Conservation (phyloP, 1,284 basidiomycete genomes). For the Marasmius sp. region DNA sequence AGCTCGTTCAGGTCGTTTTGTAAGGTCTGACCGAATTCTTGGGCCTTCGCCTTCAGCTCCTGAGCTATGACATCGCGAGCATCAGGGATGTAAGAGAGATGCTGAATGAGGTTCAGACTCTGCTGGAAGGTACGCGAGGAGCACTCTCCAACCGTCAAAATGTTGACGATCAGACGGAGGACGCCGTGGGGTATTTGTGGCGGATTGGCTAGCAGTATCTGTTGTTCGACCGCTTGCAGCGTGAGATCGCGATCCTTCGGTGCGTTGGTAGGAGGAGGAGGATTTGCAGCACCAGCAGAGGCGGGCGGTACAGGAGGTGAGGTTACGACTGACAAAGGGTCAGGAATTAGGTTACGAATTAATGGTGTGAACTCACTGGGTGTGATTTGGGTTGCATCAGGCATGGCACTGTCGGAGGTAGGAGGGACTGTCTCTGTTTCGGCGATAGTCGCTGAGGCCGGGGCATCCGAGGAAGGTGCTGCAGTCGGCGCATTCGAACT, state of each 20-base stretch:
- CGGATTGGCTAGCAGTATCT: conserved; percentile 64
- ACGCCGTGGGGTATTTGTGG: conserved; percentile 83
- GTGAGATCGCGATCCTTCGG: conserved; percentile 23
- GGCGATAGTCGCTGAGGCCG: not conserved
- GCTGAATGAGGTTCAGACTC: conserved; percentile 86
- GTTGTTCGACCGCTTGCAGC: conserved; percentile 55
- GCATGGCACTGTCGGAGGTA: not conserved
- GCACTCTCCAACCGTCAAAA: conserved; percentile 91
- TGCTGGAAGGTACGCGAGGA: conserved; percentile 93
- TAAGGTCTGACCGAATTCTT: conserved; percentile 79
- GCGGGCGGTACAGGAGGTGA: conserved; percentile 28
- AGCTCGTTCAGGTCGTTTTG: conserved; percentile 79
- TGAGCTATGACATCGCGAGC: conserved; percentile 85
- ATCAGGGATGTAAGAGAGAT: conserved; percentile 84
- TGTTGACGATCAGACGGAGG: conserved; percentile 89
- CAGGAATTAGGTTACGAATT: not conserved
- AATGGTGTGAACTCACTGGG: not conserved
- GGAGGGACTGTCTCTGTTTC: conserved; percentile 5
- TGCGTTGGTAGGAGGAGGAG: conserved; percentile 5
- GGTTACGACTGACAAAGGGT: conserved; percentile 7
- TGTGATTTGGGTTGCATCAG: not conserved
- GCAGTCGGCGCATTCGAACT: conserved; percentile 14
- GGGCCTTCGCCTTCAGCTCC: conserved; percentile 82
- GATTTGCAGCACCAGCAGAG: conserved; percentile 2
- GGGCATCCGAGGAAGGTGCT: conserved; percentile 1